Percentiles rank a stretch among this genome's conserved stretches.
Evolutionary conservation across 1,139 yeast species (phyloP).

Genomic region (Lodderomyces theae): DNA sequence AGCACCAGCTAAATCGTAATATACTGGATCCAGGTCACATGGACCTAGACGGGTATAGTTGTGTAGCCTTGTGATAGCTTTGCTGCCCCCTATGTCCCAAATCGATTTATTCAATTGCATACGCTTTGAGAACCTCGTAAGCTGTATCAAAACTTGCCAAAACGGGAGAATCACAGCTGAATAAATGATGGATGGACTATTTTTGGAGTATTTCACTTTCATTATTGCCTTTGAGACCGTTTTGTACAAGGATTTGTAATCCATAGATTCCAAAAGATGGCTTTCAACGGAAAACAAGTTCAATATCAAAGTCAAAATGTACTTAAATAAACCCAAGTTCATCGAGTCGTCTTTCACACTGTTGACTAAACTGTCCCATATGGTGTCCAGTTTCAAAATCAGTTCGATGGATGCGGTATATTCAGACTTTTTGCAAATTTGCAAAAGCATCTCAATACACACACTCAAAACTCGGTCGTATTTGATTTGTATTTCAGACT

Average conservation of each 20-base stretch:
- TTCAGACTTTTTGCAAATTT: conserved; percentile 22
- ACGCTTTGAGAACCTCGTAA: conserved; percentile 36
- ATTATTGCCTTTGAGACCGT: conserved; percentile 47
- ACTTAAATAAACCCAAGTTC: conserved; percentile 48
- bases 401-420: conserved; percentile 22
- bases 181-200: conserved; percentile 28
- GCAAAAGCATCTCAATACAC: conserved; percentile 49
- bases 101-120: conserved; percentile 40
- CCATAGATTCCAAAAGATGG: conserved; percentile 4
- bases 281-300: conserved; percentile 15
- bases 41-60: conserved; percentile 52
- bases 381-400: conserved; percentile 35
- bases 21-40: conserved; percentile 49
- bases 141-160: conserved; percentile 42
- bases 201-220: conserved; percentile 45
- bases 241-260: conserved; percentile 32
- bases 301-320: conserved; percentile 37
- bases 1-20: conserved; percentile 29
- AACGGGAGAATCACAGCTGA: conserved; percentile 48
- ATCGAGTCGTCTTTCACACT: conserved; percentile 24
- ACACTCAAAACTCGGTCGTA: conserved; percentile 59
- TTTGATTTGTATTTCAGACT: conserved; percentile 67
- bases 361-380: conserved; percentile 43
- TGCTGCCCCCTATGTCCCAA: conserved; percentile 51
- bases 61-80: conserved; percentile 32